Evolutionary conservation across 2,329 filamentous ascomycete species (phyloP), one percentile per base, ranked within the genome.

Genomic region (Colletotrichum aenigma): DNA sequence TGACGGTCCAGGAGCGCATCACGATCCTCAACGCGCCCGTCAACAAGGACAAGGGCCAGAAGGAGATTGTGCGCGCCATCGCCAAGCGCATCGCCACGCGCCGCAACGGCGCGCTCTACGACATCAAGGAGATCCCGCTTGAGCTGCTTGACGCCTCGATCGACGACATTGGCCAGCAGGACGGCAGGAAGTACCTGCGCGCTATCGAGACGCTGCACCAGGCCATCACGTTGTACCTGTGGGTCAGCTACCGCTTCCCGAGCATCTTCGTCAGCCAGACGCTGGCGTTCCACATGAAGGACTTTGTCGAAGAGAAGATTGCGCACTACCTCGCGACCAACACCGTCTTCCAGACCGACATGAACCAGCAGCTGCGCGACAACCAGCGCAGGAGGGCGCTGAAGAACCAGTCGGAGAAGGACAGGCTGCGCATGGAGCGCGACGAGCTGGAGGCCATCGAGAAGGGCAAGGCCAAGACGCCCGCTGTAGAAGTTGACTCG

Each of bases 221-320:
- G 80, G 89, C 92, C 32, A 87, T 99, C 48, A 95, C 96, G 60
- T 87, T 96, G 62, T 99, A 98, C 82, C 89, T 98, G 3, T 99
- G 97, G 97, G 88, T 99, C 18, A 96, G 94, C 79, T 98, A 96
- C 84, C 93, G 96, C 8, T 98, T 96, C 83, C 89, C 92, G 5
- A 94, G 95, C 65, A 89, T 97, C 66, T 98, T 98, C 83, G 90
- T 87, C 7, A 94, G 93, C 78, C 91, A 96, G 79, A 87, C 88
- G 1, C 88, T 98, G 58, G 96, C 95, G 1, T 93, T 94, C 78
- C 93, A 98, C 81, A 91, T 95, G 65, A 98, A 98, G 81, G 84
- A 86, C 8, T 83, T 97, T 66, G 93, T 96, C 3, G 96, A 98
- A 85, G 88, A 92, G 67, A 92, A 91, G 82, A 96, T 98, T 81